Percentiles rank a stretch among this genome's conserved stretches.
These are phyloP conservation scores for Microsporum ferrugineum DNA, from an alignment of 2,329 filamentous ascomycete genomes.

Conservation along the genomic window DNA sequence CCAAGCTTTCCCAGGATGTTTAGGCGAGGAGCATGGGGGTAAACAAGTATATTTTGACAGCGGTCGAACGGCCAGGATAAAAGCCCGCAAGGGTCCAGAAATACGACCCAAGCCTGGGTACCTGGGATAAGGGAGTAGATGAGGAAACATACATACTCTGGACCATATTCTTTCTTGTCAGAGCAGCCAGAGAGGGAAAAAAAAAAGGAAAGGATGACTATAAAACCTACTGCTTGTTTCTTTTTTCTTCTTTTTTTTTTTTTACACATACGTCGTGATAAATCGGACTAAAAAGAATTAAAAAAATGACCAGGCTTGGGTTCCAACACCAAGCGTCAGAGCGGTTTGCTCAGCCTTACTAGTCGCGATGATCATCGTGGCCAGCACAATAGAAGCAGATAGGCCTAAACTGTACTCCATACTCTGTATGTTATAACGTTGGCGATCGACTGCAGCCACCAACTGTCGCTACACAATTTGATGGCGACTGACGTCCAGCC, in stretches of 20 bases:
- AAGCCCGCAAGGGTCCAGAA: not conserved
- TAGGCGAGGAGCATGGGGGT: slow-evolving; percentile 2
- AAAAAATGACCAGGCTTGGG: not conserved
- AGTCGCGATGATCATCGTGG: slow-evolving; percentile 1
- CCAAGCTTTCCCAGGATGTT: slow-evolving; percentile 5
- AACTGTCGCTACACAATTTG: not conserved
- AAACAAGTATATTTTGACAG: not conserved
- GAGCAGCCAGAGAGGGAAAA: not conserved
- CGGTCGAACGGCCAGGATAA: not conserved
- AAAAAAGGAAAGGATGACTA: not conserved
- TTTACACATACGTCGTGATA: not conserved
- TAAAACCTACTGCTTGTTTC: too few relatives aligned
- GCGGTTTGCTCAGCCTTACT: slow-evolving; percentile 3
- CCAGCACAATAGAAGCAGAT: not conserved
- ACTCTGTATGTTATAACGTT: not conserved
- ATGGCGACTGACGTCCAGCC: not conserved
- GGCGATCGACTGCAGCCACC: slow-evolving; percentile 1
- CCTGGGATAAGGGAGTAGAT: not conserved
- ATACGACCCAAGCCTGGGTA: not conserved
- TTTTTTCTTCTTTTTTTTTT: not conserved
- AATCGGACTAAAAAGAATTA: not conserved
- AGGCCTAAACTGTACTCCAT: not conserved
- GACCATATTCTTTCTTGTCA: too few relatives aligned
- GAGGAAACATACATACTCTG: not conserved
- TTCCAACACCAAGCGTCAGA: not conserved